phyloP scores from a whole-genome alignment of 2,329 filamentous ascomycete genomes.

The Fusarium sp. region DNA sequence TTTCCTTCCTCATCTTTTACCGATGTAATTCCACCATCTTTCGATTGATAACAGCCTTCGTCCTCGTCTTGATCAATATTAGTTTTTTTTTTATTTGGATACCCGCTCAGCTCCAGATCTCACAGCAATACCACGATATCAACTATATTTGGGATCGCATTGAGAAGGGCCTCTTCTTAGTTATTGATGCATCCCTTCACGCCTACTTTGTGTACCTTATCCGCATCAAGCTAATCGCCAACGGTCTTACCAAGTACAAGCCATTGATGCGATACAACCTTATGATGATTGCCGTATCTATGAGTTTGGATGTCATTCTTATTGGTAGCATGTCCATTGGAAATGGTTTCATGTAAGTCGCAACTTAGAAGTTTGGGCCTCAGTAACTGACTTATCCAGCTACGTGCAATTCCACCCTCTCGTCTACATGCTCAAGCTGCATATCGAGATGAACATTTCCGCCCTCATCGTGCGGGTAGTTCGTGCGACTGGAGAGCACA shows the following conservation, averaged over 20 bases:
- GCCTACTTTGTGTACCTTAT: slow-evolving; percentile 54
- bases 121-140: slow-evolving; percentile 20
- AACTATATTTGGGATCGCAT: slow-evolving; percentile 36
- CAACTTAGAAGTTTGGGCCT: fast-evolving
- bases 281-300: slow-evolving; percentile 43
- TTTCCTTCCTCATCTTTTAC: slow-evolving; percentile 34
- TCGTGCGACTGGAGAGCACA: slow-evolving; percentile 41
- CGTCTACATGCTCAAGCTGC: slow-evolving; percentile 45
- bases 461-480: slow-evolving; percentile 41
- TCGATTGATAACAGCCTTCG: slow-evolving; percentile 7
- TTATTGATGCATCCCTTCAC: slow-evolving; percentile 50
- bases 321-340: slow-evolving; percentile 44
- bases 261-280: slow-evolving; percentile 54
- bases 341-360: slow-evolving; percentile 41
- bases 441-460: slow-evolving; percentile 46
- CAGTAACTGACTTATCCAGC: background rate
- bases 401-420: slow-evolving; percentile 45
- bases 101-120: slow-evolving; percentile 34
- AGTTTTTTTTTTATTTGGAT: slow-evolving; percentile 40
- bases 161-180: slow-evolving; percentile 32
- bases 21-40: no score
- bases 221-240: slow-evolving; percentile 56
- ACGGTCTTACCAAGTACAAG: slow-evolving; percentile 62
- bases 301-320: slow-evolving; percentile 45
- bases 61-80: slow-evolving; percentile 35